Evolutionary conservation across 768 basidiomycete species (phyloP).

Genomic region (Kockovaella imperatae): DNA sequence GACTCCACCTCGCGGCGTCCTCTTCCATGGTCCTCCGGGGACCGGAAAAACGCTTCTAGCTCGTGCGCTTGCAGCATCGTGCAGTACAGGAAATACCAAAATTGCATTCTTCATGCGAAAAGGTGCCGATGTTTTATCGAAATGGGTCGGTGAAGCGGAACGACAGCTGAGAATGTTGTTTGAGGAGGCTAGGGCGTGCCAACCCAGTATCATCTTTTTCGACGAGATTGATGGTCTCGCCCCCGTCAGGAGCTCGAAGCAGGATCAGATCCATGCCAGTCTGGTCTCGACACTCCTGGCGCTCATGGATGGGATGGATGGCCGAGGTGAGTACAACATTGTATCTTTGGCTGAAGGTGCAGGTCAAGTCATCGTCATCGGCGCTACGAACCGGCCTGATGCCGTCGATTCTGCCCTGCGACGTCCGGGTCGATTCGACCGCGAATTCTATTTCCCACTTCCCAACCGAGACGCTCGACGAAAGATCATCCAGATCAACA

Average conservation of each 20-base stretch:
- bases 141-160: conserved; percentile 99
- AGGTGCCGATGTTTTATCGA: conserved; percentile 92
- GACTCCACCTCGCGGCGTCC: conserved; percentile 89
- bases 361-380: conserved; percentile 91
- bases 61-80: conserved; percentile 85
- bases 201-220: conserved; percentile 97
- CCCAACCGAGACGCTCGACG: conserved; percentile 76
- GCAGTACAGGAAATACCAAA: conserved; percentile 72
- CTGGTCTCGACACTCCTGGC: conserved; percentile 93
- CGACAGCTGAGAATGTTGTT: conserved; percentile 89
- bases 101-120: conserved; percentile 99
- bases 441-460: conserved; percentile 95
- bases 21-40: conserved; percentile 98
- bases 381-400: conserved; percentile 94
- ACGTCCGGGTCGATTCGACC: conserved; percentile 88
- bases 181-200: conserved; percentile 84
- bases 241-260: conserved; percentile 94
- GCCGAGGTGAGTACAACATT: conserved; percentile 52
- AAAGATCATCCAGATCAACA: conserved; percentile 85
- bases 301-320: conserved; percentile 99
- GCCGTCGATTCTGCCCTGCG: conserved; percentile 94
- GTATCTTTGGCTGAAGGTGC: conserved; percentile 1
- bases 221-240: conserved; percentile 95
- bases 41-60: conserved; percentile 86
- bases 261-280: conserved; percentile 97